Conservation (phyloP, 1,139 yeast species). For the Suhomyces bolitotheri region DNA sequence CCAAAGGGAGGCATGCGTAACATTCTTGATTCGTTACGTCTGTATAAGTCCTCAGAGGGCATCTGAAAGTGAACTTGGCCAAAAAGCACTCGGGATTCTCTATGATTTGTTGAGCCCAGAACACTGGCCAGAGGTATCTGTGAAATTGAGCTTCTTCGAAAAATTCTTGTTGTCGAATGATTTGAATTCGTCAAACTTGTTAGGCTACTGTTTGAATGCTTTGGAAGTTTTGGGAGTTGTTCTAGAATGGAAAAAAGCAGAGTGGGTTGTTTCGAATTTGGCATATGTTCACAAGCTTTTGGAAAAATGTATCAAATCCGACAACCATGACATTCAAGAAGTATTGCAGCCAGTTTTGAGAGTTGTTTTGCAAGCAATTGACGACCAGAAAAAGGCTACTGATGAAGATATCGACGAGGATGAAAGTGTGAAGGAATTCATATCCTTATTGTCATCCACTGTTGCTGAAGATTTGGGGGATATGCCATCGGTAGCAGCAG, state of each 20-base stretch:
- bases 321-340: slow-evolving; percentile 81
- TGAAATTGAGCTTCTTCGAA: slow-evolving; percentile 83
- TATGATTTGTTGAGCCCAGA: slow-evolving; percentile 70
- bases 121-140: slow-evolving; percentile 85
- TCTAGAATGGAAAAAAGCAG: slow-evolving; percentile 69
- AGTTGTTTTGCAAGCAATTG: slow-evolving; percentile 64
- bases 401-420: slow-evolving; percentile 53
- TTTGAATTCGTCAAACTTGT: slow-evolving; percentile 55
- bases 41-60: slow-evolving; percentile 87
- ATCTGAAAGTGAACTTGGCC: slow-evolving; percentile 80
- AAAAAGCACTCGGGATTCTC: slow-evolving; percentile 73
- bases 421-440: slow-evolving; percentile 62
- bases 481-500: slow-evolving; percentile 85
- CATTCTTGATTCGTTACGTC: slow-evolving; percentile 82
- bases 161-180: slow-evolving; percentile 81
- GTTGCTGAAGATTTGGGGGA: slow-evolving; percentile 83
- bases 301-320: slow-evolving; percentile 81
- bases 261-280: slow-evolving; percentile 76
- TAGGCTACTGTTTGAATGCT: slow-evolving; percentile 86
- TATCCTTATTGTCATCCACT: slow-evolving; percentile 60
- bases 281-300: slow-evolving; percentile 68
- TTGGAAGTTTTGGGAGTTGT: slow-evolving; percentile 88
- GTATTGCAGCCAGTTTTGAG: slow-evolving; percentile 74
- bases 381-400: slow-evolving; percentile 45
- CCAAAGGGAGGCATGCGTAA: slow-evolving; percentile 89